phyloP scores from a whole-genome alignment of 345 rosid genomes.

The Gossypioides kirkii region DNA sequence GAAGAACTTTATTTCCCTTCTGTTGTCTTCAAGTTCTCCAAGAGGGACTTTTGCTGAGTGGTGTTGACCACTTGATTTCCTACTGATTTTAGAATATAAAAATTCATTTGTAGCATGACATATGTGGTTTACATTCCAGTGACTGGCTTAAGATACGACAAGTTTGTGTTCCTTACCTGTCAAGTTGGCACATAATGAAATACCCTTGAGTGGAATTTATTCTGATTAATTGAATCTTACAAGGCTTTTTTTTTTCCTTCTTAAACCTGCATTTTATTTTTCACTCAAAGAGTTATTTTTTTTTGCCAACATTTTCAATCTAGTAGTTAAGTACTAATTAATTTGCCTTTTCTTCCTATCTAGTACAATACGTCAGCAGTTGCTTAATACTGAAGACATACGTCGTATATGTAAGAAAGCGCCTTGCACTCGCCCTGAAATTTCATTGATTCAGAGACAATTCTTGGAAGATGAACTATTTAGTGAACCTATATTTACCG shows the following conservation, averaged over 20 bases:
- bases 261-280: neutral
- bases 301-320: neutral
- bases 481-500: constrained; percentile 56
- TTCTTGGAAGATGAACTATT: constrained; percentile 72
- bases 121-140: neutral
- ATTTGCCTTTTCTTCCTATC: constrained; percentile 27
- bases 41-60: neutral
- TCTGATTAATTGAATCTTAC: neutral
- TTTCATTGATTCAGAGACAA: constrained; percentile 77
- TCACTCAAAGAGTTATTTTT: too few relatives aligned
- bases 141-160: neutral
- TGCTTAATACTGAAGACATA: constrained; percentile 81
- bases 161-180: neutral
- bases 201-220: neutral
- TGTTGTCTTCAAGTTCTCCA: neutral
- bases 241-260: neutral
- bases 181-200: neutral
- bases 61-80: neutral
- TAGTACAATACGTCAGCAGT: constrained; percentile 81
- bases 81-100: neutral
- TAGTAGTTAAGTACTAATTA: constrained; percentile 15
- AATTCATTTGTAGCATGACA: neutral
- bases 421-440: constrained; percentile 90
- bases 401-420: constrained; percentile 96
- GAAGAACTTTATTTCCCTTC: neutral